Base-by-base conservation (phyloP, 768 basidiomycete species). In the Kwoniella europaea region DNA sequence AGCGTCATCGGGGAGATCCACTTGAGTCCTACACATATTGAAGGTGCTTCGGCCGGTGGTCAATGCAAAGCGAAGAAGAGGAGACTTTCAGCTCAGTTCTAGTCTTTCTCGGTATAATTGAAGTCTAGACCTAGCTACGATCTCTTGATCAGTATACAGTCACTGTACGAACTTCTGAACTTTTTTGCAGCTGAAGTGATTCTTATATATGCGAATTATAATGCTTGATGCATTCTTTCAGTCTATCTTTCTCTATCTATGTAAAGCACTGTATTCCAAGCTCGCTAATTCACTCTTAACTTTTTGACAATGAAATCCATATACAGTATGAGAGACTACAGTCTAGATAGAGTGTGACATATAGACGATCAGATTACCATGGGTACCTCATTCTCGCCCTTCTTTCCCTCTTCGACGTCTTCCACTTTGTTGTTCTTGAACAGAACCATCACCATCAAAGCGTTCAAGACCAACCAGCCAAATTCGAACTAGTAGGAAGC, bases 401-500 rank as follows among this genome's bases (percentile, higher is more conserved):
- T 15, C 54, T n/a, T 22, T 55, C 24, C 24, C 15, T 55, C 20
- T 55, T 55, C n/a, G 3, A 6, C 18, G 22, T 55, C 54, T n/a
- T 55, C 20, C 54, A 55, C n/a, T n/a, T 20, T n/a, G 20, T 64
- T 29, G 7, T 29, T 64, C n/a, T 56, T 35, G 46, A 64, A 70
- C 55, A 70, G 29, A 16, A 70, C 2, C 20, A 70, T 16, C n/a
- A 65, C 63, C 5, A 65, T 35, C 22, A 65, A 16, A 24, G 56
- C 29, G 60, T 72, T 71, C 59, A 72, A 27, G 2, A 70, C 41
- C 27, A 29, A 52, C 74, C 76, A 78, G 7, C 76, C 76, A 50
- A 75, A 68, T 54, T 69, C 53, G 61, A 78, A 78, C 67, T 68
- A 73, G 56, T 68, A 78, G 2, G 67, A 67, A 5, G 71, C 64